Percentiles rank a stretch among this genome's conserved stretches.
Evolutionary conservation across 306 rosid genomes (phyloP).

Genomic region (Fragaria iinumae): DNA sequence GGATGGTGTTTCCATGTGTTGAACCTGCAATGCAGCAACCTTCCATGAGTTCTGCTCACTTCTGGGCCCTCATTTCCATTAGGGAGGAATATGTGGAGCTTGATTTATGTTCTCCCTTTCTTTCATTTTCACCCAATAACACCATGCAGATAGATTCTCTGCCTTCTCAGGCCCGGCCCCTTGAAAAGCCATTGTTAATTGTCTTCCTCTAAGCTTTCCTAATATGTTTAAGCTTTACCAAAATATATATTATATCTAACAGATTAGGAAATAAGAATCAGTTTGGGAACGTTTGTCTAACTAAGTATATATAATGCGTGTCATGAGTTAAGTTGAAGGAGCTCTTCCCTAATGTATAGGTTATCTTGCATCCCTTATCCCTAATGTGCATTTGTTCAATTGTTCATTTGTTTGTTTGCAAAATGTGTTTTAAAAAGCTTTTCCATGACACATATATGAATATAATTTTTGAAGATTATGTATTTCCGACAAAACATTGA

Average conservation of each 20-base stretch:
- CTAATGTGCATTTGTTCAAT: background rate
- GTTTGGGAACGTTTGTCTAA: background rate
- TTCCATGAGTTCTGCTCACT: slow-evolving; percentile 32
- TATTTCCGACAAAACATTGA: background rate
- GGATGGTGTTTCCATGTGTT: slow-evolving; percentile 19
- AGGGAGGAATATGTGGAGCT: slow-evolving; percentile 14
- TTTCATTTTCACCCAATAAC: slow-evolving; percentile 3
- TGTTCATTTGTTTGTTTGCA: background rate
- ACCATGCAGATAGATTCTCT: slow-evolving; percentile 3
- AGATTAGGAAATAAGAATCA: background rate
- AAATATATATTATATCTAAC: background rate
- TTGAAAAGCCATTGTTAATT: background rate
- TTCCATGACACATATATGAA: background rate
- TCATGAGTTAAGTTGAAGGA: background rate
- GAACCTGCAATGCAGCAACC: slow-evolving; percentile 20
- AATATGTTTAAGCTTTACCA: background rate
- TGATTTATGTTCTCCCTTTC: background rate
- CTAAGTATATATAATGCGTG: background rate
- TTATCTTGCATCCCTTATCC: background rate
- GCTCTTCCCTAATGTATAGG: background rate
- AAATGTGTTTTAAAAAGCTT: background rate
- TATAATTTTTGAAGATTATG: background rate
- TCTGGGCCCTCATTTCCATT: slow-evolving; percentile 22
- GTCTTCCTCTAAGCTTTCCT: background rate
- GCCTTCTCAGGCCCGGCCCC: background rate